These are phyloP conservation scores for Spizellomyces sp. DNA, from an alignment of 192 early-diverging fungal genomes.

Conservation along the genomic window DNA sequence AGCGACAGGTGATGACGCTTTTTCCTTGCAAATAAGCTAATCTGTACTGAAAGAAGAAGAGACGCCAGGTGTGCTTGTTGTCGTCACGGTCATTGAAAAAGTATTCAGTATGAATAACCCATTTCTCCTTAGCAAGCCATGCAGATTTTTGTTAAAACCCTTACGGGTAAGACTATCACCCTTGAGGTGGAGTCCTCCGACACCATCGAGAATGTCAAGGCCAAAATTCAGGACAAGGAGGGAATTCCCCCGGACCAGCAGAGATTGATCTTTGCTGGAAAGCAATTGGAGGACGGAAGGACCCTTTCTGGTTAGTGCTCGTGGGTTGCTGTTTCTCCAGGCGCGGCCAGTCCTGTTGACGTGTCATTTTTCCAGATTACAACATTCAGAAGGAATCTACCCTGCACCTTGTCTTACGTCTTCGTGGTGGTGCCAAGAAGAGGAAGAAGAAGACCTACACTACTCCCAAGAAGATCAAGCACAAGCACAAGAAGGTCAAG, in stretches of 20 bases:
- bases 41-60: conserved; percentile 5
- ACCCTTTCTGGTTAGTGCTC: conserved; percentile 31
- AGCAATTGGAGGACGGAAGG: conserved; percentile 75
- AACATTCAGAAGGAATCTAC: conserved; percentile 77
- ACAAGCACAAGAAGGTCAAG: conserved; percentile 99
- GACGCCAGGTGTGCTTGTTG: too few relatives aligned
- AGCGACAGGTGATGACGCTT: conserved; percentile 26
- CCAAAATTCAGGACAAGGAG: conserved; percentile 51
- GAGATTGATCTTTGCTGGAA: conserved; percentile 78
- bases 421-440: conserved; percentile 94
- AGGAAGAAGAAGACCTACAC: conserved; percentile 99
- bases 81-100: too few relatives aligned
- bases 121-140: conserved; percentile 30
- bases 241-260: conserved; percentile 81
- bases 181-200: conserved; percentile 78
- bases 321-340: background rate
- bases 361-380: conserved; percentile 55
- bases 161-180: conserved; percentile 79
- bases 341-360: too few relatives aligned
- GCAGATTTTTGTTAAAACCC: conserved; percentile 80
- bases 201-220: conserved; percentile 79
- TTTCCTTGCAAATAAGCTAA: conserved; percentile 18
- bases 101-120: too few relatives aligned
- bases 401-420: conserved; percentile 69
- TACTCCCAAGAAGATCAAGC: conserved; percentile 99